Conservation (phyloP, 1,284 basidiomycete species). For the Thelephora terrestris region DNA sequence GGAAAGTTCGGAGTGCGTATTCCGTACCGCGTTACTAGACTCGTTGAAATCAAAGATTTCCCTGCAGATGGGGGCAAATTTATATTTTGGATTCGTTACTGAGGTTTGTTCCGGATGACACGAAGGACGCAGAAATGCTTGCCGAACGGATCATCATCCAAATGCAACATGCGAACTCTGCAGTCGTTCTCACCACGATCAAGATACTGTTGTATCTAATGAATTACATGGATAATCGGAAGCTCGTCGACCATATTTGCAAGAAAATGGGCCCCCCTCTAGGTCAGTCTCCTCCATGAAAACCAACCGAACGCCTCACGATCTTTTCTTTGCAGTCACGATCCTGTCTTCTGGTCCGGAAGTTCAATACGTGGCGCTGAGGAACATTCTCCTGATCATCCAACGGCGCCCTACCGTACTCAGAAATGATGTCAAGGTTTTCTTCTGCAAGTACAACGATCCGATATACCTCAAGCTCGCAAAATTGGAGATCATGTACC, state of each 20-base stretch:
- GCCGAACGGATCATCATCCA: constrained; percentile 90
- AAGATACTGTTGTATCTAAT: constrained; percentile 95
- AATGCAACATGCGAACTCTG: constrained; percentile 90
- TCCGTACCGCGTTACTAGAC: constrained; percentile 2
- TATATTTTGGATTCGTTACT: constrained; percentile 95
- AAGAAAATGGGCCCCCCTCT: constrained; percentile 96
- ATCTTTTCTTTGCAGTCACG: constrained; percentile 50
- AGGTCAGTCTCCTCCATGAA: constrained; percentile 39
- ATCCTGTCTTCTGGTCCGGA: constrained; percentile 93
- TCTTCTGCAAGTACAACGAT: constrained; percentile 99
- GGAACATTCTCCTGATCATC: constrained; percentile 95
- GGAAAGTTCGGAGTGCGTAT: constrained; percentile 83
- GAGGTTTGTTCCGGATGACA: constrained; percentile 84
- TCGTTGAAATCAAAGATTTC: constrained; percentile 2
- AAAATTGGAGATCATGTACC: constrained; percentile 98
- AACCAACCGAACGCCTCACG: constrained; percentile 1
- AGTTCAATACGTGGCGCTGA: constrained; percentile 95
- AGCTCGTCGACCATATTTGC: constrained; percentile 82
- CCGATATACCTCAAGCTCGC: constrained; percentile 98
- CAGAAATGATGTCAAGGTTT: constrained; percentile 96
- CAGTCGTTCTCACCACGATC: constrained; percentile 88
- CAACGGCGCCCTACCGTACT: constrained; percentile 89
- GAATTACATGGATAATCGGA: constrained; percentile 96
- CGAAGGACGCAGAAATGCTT: constrained; percentile 86
- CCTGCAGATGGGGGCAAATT: constrained; percentile 90